Base-by-base conservation (phyloP, 2,329 filamentous ascomycete species). In the Pestalotiopsis sp. region DNA sequence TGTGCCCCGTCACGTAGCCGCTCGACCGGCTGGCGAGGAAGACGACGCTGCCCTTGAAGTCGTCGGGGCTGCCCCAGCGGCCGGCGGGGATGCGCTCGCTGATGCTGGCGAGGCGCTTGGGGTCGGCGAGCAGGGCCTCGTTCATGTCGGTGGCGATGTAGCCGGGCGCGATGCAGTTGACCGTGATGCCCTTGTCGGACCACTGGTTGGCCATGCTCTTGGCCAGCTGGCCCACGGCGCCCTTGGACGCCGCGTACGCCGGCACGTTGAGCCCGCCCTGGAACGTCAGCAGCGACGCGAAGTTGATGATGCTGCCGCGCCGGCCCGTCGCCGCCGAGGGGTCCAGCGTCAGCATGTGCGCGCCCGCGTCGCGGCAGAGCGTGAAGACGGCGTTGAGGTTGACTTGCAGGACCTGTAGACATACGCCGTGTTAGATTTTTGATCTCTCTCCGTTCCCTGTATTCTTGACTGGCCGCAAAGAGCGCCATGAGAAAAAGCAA, bases 91-190 rank as follows among this genome's bases (percentile, higher is more conserved):
- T 97, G 68, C 94, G 84, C 41, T 89, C 90, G 76, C 92, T 86
- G 73, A 97, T 97, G 75, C 91, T 91, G 71, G 85, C 88, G 69
- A 92, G 86, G 45, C 94, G 84, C 73, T 87, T 88, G 74, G 87
- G 80, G 79, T 97, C 90, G 64, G 90, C 87, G 58, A 97, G 88
- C 76, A 98, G 81, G 2, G 94, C 94, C 72, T 86, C 87, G 79
- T 97, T 98, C 95, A 97, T 97, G 70, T 97, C 94, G n/a, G 94
- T 97, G 62, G 88, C 92, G 73, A 97, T 93, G 80, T 97, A 97
- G 0, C 94, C 94, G 0, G 94, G 94, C 2, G 94, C 94, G 77
- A 97, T 93, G 25, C 92, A 93, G 79, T 97, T 97, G 66, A 97
- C 94, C 1, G 88, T 93, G 71, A 97, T 87, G 4, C 94, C 93